phyloP scores from a whole-genome alignment of 1,284 basidiomycete species.

The Trichosporon inkin region DNA sequence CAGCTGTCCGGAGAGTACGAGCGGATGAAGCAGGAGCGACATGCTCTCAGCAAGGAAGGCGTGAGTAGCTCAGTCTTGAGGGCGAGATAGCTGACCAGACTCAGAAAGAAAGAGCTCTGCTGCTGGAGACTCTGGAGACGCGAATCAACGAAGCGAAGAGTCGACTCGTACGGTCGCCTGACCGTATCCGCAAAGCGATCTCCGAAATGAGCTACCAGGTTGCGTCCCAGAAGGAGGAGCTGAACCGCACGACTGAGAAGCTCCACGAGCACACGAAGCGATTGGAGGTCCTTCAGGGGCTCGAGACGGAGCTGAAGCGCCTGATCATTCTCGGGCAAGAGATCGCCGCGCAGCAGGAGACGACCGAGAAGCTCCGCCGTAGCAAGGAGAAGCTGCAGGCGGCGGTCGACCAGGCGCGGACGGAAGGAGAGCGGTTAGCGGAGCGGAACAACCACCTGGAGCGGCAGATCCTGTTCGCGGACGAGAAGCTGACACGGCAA shows the following conservation, averaged over 20 bases:
- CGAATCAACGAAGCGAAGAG: slow-evolving; percentile 59
- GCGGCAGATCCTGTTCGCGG: slow-evolving; percentile 66
- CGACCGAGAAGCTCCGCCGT: slow-evolving; percentile 62
- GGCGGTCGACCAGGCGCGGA: slow-evolving; percentile 63
- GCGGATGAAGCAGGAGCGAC: slow-evolving; percentile 60
- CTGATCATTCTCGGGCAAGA: slow-evolving; percentile 44
- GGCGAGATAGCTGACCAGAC: neutral
- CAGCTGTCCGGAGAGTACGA: slow-evolving; percentile 55
- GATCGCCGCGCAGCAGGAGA: slow-evolving; percentile 64
- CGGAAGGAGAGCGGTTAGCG: slow-evolving; percentile 63
- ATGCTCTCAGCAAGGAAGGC: slow-evolving; percentile 31
- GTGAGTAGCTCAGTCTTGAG: neutral
- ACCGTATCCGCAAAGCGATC: slow-evolving; percentile 75
- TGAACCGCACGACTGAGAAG: slow-evolving; percentile 64
- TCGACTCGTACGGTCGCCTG: slow-evolving; percentile 80
- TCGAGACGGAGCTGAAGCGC: slow-evolving; percentile 59
- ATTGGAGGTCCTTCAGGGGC: slow-evolving; percentile 62
- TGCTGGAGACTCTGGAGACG: slow-evolving; percentile 25
- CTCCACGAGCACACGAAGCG: slow-evolving; percentile 70
- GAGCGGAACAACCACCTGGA: slow-evolving; percentile 59
- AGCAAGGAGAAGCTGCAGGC: slow-evolving; percentile 62
- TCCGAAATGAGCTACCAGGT: slow-evolving; percentile 61
- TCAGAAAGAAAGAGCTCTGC: slow-evolving; percentile 14
- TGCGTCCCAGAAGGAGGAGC: slow-evolving; percentile 59
- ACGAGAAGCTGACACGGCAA: slow-evolving; percentile 59